These are phyloP conservation scores for Cytospora paraplurivora DNA, from an alignment of 2,329 filamentous ascomycete species.

Conservation along the genomic window DNA sequence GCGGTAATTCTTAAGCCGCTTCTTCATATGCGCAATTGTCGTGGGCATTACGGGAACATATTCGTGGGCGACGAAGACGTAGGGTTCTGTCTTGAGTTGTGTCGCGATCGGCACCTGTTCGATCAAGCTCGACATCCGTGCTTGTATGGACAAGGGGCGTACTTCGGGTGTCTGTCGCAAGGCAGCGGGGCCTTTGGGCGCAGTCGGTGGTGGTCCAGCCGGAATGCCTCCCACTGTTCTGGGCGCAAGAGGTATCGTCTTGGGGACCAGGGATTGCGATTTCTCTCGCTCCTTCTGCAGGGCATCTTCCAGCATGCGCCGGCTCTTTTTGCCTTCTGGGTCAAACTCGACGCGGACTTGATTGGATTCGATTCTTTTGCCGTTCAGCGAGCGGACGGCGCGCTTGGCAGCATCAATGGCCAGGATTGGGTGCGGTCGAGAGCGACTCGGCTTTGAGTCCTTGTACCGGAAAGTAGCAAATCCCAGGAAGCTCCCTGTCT, in stretches of 20 bases:
- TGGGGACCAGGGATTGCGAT: constrained; percentile 43
- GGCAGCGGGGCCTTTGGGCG: constrained; percentile 80
- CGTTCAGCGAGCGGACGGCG: constrained; percentile 76
- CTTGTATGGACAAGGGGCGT: constrained; percentile 25
- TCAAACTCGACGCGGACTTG: constrained; percentile 84
- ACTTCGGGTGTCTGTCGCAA: constrained; percentile 44
- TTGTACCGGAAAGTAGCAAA: constrained; percentile 91
- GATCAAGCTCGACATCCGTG: constrained; percentile 25
- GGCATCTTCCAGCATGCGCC: constrained; percentile 73
- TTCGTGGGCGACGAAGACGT: constrained; percentile 84
- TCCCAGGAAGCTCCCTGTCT: constrained; percentile 90
- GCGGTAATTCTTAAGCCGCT: constrained; percentile 79
- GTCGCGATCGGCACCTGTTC: constrained; percentile 50
- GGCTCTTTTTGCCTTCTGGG: constrained; percentile 81
- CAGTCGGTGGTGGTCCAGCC: constrained; percentile 74
- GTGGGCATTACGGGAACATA: constrained; percentile 85
- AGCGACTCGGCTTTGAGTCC: constrained; percentile 62
- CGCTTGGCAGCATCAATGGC: constrained; percentile 80
- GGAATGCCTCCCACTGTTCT: constrained; percentile 48
- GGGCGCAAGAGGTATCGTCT: constrained; percentile 36
- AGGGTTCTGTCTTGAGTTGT: constrained; percentile 77
- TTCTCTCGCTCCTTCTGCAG: constrained; percentile 70
- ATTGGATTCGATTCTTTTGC: constrained; percentile 76
- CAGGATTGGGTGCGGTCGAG: constrained; percentile 57
- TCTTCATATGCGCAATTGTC: constrained; percentile 87